phyloP scores from a whole-genome alignment of 208 protist genomes.

The Leishmania aethiopica region DNA sequence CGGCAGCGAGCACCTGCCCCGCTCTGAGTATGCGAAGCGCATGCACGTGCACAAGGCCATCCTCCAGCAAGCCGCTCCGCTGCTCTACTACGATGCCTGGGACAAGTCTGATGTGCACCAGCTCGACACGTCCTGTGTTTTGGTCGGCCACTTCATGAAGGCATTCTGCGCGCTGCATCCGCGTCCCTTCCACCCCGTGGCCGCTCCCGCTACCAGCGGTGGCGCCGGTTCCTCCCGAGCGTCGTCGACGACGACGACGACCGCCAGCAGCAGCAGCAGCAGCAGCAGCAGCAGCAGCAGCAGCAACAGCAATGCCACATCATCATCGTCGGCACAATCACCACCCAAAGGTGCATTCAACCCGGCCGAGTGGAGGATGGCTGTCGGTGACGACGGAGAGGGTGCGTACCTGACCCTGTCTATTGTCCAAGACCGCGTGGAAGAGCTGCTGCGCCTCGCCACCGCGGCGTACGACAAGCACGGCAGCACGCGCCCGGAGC shows the following conservation, averaged over 20 bases:
- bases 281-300: neutral
- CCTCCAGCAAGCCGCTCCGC: conserved; percentile 57
- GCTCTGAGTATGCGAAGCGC: conserved; percentile 46
- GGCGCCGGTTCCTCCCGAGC: neutral
- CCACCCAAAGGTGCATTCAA: neutral
- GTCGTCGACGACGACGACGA: neutral
- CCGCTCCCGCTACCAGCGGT: conserved; percentile 10
- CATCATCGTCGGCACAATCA: neutral
- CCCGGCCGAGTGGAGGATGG: conserved; percentile 42
- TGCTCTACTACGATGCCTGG: conserved; percentile 75
- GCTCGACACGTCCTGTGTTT: conserved; percentile 74
- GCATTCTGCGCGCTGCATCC: conserved; percentile 73
- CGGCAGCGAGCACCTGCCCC: conserved; percentile 72
- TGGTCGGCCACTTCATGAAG: conserved; percentile 79
- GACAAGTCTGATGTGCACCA: conserved; percentile 66
- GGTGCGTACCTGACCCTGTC: conserved; percentile 44
- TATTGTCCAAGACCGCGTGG: conserved; percentile 67
- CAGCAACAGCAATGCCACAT: neutral
- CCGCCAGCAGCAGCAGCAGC: neutral
- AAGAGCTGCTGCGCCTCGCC: conserved; percentile 60
- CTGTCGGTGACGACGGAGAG: conserved; percentile 26
- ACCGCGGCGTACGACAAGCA: conserved; percentile 37
- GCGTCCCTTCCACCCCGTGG: conserved; percentile 55
- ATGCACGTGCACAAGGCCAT: conserved; percentile 66
- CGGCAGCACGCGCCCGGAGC: conserved; percentile 29